phyloP scores from a whole-genome alignment of 2,329 filamentous ascomycete species.

The Verticillium klebahnii region DNA sequence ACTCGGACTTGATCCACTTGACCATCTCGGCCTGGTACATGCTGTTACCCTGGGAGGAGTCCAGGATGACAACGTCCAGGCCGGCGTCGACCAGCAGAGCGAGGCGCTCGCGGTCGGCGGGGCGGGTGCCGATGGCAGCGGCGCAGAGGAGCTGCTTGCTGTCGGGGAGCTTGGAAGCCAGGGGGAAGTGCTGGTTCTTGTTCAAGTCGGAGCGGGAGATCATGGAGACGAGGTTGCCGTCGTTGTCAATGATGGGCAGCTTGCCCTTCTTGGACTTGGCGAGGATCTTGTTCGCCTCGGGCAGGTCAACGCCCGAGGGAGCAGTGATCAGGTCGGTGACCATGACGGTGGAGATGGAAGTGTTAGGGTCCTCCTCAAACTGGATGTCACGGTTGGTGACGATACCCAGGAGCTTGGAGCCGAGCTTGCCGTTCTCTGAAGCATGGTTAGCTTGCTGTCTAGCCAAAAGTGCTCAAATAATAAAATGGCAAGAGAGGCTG shows the following conservation, averaged over 20 bases:
- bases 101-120: conserved; percentile 84
- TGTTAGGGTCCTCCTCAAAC: conserved; percentile 74
- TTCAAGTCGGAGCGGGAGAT: conserved; percentile 93
- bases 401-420: conserved; percentile 94
- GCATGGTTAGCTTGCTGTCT: not conserved
- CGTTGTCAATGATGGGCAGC: conserved; percentile 82
- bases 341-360: conserved; percentile 86
- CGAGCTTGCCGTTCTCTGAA: conserved; percentile 83
- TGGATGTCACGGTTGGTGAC: conserved; percentile 98
- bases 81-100: conserved; percentile 89
- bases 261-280: conserved; percentile 98
- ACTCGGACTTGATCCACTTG: conserved; percentile 87
- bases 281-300: conserved; percentile 89
- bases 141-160: conserved; percentile 97
- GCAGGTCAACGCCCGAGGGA: conserved; percentile 72
- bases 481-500: not conserved
- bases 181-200: conserved; percentile 96
- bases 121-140: conserved; percentile 90
- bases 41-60: conserved; percentile 96
- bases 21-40: conserved; percentile 99
- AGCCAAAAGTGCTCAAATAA: not conserved
- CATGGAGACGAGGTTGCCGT: conserved; percentile 84
- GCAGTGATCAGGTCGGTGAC: conserved; percentile 91
- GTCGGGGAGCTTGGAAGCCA: conserved; percentile 91
- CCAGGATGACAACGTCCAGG: conserved; percentile 89